Evolutionary conservation across 345 rosid genomes (phyloP), one percentile per base, ranked within the genome.

Genomic region (Acer saccharum): DNA sequence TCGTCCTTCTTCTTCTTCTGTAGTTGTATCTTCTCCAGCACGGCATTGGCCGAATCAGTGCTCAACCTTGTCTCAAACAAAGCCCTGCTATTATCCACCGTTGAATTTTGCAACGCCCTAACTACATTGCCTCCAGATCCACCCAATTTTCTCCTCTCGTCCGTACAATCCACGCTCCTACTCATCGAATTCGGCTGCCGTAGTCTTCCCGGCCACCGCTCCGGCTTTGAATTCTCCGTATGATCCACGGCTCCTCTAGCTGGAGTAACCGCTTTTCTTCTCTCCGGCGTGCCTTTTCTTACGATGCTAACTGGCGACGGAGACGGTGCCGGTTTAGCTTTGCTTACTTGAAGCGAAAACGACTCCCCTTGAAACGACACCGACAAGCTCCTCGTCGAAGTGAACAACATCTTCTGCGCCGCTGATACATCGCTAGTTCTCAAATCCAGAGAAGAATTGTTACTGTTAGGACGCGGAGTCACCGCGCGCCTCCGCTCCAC

Each of bases 341-440:
- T 94, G 74, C 94, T 91, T 46, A 88, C 91, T 65, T 84, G 92
- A 73, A 85, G 84, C 66, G 98, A 83, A 81, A 90, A 91, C 52
- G 96, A 93, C 72, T 88, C 97, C 2, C 91, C 94, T 78, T 91
- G 98, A 89, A 92, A 92, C 71, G 98, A 90, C 46, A 90, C 90
- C 9, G 94, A 88, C 83, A 94, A 78, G 83, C 95, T 88, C 84
- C 97, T 90, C 64, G 93, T 86, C 17, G 97, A 92, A 69, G 91
- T 84, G 78, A 86, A 80, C 80, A 92, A 79, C 92, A 90, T 79
- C 81, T 78, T 88, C 88, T 90, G 93, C 78, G 92, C 90, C 58
- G 87, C 79, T 7, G 91, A 85, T 68, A 88, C 41, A 29, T 90
- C 91, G 17, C 88, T 79, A 10, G 63, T 77, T 62, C 89, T 87